Conservation (phyloP, 2,329 filamentous ascomycete genomes). For the Alternaria panax region DNA sequence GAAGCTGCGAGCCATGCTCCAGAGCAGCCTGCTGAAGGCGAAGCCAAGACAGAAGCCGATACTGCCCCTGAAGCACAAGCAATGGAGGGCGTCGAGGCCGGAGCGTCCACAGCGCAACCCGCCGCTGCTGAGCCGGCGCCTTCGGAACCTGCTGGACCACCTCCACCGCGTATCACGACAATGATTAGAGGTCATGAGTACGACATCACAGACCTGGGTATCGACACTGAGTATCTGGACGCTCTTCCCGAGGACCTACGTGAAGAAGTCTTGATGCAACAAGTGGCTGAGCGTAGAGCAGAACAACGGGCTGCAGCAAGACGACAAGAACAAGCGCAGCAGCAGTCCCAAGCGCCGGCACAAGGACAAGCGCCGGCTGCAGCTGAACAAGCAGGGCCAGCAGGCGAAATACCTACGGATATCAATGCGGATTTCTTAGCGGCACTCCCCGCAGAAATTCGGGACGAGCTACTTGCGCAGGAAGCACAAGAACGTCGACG, state of each 20-base stretch:
- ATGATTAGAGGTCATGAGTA: conserved; percentile 86
- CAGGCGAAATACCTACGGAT: conserved; percentile 77
- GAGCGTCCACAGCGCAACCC: conserved; percentile 36
- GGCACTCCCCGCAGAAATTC: conserved; percentile 87
- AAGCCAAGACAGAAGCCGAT: conserved; percentile 48
- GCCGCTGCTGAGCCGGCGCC: conserved; percentile 31
- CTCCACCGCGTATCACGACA: conserved; percentile 73
- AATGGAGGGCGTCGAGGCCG: conserved; percentile 80
- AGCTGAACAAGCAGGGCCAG: conserved; percentile 41
- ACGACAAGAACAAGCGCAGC: conserved; percentile 41
- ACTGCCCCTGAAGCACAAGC: conserved; percentile 55
- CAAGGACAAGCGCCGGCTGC: conserved; percentile 21
- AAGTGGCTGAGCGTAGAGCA: conserved; percentile 77
- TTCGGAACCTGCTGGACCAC: conserved; percentile 23
- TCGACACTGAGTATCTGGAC: conserved; percentile 92
- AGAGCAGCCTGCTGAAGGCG: conserved; percentile 27
- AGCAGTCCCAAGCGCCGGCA: conserved; percentile 57
- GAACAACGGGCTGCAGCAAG: conserved; percentile 32
- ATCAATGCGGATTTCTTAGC: conserved; percentile 95
- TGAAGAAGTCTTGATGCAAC: conserved; percentile 93
- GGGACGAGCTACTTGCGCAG: conserved; percentile 87
- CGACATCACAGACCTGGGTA: conserved; percentile 93
- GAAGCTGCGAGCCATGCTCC: conserved; percentile 51
- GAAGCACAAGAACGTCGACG: conserved; percentile 89
- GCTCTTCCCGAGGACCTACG: conserved; percentile 97